Base-by-base conservation (phyloP, 805 yeast species). In the Metschnikowia arizonensis region DNA sequence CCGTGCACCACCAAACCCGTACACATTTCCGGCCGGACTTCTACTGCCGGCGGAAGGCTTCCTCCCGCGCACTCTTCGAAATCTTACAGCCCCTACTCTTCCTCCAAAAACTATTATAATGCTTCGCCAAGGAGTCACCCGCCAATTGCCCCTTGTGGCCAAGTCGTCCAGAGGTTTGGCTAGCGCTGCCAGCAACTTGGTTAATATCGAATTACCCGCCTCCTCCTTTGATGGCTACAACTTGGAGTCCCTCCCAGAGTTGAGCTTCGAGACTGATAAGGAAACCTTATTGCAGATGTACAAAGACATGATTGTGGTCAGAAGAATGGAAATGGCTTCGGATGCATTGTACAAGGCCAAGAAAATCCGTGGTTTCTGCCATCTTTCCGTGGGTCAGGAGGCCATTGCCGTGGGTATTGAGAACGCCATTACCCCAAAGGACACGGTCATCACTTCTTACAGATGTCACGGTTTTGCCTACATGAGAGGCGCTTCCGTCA, bases 321-420 rank as follows among this genome's bases (percentile, higher is more conserved):
- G 96, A 79, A 86, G 99, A 73, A 83, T 93, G 93, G 99, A 93
- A 76, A 91, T 93, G 96, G 95, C 97, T 33, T 82, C 98, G 50
- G 99, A 93, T 67, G 98, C 97, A 26, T 76, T 93, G 54, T 93
- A 93, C 78, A 93, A 93, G 77, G 96, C 98, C 61, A 93, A 93
- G 78, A 89, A 91, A 75, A 90, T 93, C 63, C 82, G 98, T 77
- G 99, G 99, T 59, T 93, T 93, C 83, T 93, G 99, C 74, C 99
- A 93, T 72, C 81, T 93, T 75, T 87, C 97, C 11, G 89, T 88
- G 53, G 99, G 99, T 63, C 99, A 93, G 76, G 99, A 93, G 76
- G 99, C 99, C 53, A 81, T 93, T 71, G 97, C 99, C 52, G 97
- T 91, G 52, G 99, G 99, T 68, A 89, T 93, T 57, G 99, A 93